Percentiles rank a stretch among this genome's conserved stretches.
phyloP scores from a whole-genome alignment of 2,329 filamentous ascomycete genomes.

The Neospermospora avenae region DNA sequence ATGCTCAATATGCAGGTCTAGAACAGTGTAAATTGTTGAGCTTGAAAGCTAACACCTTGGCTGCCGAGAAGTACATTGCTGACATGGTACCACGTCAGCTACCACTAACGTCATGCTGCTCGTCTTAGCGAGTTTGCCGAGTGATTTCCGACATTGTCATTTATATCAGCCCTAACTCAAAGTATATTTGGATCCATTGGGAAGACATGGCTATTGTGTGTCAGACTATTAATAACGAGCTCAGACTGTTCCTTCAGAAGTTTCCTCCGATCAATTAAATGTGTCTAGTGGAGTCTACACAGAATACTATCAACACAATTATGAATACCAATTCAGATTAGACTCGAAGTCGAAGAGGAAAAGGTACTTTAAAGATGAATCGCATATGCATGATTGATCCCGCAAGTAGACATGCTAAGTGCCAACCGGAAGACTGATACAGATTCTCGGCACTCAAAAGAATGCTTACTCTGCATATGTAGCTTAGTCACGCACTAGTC shows the following conservation, averaged over 20 bases:
- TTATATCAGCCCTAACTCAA: too few species aligned
- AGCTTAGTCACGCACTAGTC: neutral
- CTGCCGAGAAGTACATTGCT: neutral
- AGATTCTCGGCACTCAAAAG: neutral
- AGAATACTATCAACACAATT: neutral
- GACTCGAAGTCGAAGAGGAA: neutral
- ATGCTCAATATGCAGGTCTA: too few species aligned
- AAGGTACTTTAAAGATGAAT: neutral
- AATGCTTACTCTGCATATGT: slow-evolving; percentile 2
- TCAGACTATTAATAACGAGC: too few species aligned
- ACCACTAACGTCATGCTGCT: too few species aligned
- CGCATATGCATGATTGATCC: neutral
- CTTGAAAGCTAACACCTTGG: neutral
- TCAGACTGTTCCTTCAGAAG: too few species aligned
- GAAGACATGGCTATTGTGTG: too few species aligned
- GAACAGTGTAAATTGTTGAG: too few species aligned
- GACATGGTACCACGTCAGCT: too few species aligned
- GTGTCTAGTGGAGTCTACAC: neutral
- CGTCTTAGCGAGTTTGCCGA: too few species aligned
- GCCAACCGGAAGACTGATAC: neutral
- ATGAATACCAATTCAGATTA: neutral
- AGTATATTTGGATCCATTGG: too few species aligned
- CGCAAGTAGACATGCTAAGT: neutral
- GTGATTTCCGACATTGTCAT: too few species aligned
- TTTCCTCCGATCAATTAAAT: neutral